Conservation (phyloP, 257 asterid species). For the Verbena officinalis region DNA sequence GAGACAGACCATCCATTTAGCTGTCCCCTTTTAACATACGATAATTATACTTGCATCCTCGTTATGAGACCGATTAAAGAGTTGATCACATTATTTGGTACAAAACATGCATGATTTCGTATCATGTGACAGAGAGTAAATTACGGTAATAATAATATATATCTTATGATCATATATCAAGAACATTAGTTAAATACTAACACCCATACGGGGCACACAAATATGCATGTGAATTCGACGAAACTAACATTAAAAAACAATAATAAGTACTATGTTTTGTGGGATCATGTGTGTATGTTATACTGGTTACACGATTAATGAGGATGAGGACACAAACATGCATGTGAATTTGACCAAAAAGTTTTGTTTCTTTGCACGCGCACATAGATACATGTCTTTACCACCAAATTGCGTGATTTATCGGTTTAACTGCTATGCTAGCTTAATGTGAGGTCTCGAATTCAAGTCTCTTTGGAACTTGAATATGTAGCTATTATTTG, state of each 20-base stretch:
- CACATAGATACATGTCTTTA: too few species aligned
- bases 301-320: too few species aligned
- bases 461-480: too few species aligned
- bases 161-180: neutral
- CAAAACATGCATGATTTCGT: neutral
- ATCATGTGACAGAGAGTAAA: slow-evolving; percentile 20
- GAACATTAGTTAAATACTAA: neutral
- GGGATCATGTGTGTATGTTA: too few species aligned
- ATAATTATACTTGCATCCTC: slow-evolving; percentile 32
- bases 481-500: too few species aligned
- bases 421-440: too few species aligned
- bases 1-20: slow-evolving; percentile 10
- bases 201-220: too few species aligned
- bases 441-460: too few species aligned
- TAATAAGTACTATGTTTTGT: too few species aligned
- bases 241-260: too few species aligned
- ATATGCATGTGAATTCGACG: too few species aligned
- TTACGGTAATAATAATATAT: slow-evolving; percentile 23
- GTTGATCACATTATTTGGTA: neutral
- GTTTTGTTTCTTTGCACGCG: neutral
- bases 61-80: slow-evolving; percentile 16
- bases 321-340: neutral
- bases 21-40: slow-evolving; percentile 23
- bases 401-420: too few species aligned
- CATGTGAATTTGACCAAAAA: neutral